Evolutionary conservation across 2,329 filamentous ascomycete genomes (phyloP), one percentile per base, ranked within the genome.

Genomic region (Diplodia intermedia): DNA sequence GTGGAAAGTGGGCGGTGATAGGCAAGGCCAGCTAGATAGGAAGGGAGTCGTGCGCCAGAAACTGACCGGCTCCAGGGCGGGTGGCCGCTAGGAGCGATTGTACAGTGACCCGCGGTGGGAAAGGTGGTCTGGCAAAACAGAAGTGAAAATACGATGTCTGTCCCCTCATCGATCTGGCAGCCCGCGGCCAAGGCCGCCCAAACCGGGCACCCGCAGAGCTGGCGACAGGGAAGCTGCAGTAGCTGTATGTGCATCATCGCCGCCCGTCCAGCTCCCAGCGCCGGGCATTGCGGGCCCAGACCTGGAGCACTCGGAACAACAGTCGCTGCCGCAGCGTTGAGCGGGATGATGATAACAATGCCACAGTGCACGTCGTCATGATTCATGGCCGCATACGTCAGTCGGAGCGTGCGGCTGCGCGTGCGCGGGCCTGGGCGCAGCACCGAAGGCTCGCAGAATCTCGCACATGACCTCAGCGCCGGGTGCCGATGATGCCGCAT

Each of bases 141-240:
- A 43, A 15, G 60, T 47, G 29, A 52, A 43, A 52, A 63, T 63
- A 63, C 60, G 60, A 63, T 63, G 60, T 63, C 14, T 26, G 60
- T 63, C 60, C 60, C 43, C 47, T 62, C 60, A 29, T 52, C 50
- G 29, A 63, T 63, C 60, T 52, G 60, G 60, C 40, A 62, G 40
- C 40, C n/a, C 31, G 36, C 8, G 47, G 60, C 60, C 60, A 63
- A 63, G 60, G 29, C 60, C 60, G 60, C 50, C 60, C 50, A 31
- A 63, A 63, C 31, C 60, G 60, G 60, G 60, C 60, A 49, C 29
- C 60, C 60, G 60, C 60, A 63, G 60, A 52, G 60, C 60, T 52
- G 43, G 60, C 47, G 47, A 52, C 60, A 63, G 60, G 60, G 60
- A 63, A 63, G 60, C 60, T 63, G 60, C 60, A 63, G 33, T 36